A percentile compares a stretch with the other conserved stretches of the same genome.
Conservation (phyloP, 2,329 filamentous ascomycete species). For the Torrubiella hemipterigena region DNA sequence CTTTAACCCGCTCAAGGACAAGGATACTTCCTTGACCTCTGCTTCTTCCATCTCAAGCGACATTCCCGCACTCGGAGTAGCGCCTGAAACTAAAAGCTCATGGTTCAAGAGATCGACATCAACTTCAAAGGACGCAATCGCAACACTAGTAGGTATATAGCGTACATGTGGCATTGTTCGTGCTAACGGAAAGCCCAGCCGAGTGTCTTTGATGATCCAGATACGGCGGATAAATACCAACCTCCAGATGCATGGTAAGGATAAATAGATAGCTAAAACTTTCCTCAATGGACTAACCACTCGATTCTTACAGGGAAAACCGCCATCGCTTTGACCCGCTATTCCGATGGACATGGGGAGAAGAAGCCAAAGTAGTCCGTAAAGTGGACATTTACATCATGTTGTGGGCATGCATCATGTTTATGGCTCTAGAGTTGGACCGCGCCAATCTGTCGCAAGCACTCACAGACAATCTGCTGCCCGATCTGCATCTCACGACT, state of each 20-base stretch:
- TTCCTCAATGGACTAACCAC: too few relatives aligned
- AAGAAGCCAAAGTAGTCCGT: constrained; percentile 23
- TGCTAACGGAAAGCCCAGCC: too few relatives aligned
- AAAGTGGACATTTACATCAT: constrained; percentile 30
- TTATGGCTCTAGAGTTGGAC: constrained; percentile 33
- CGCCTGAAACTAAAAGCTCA: too few relatives aligned
- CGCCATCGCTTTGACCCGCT: constrained; percentile 34
- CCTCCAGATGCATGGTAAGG: constrained; percentile 15
- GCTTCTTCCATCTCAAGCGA: too few relatives aligned
- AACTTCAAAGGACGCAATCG: too few relatives aligned
- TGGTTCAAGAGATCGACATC: too few relatives aligned
- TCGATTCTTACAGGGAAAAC: constrained; percentile 20
- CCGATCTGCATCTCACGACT: constrained; percentile 28
- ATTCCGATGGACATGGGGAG: constrained; percentile 27
- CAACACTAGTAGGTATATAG: too few relatives aligned
- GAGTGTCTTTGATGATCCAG: constrained; percentile 26
- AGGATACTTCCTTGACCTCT: too few relatives aligned
- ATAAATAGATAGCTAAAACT: too few relatives aligned
- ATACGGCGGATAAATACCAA: constrained; percentile 20
- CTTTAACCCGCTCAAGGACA: too few relatives aligned
- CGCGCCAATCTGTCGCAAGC: constrained; percentile 34
- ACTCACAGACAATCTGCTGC: constrained; percentile 33
- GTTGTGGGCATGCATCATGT: constrained; percentile 31
- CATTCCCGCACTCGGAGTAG: too few relatives aligned
- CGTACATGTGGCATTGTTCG: too few relatives aligned